Percentiles rank a stretch among this genome's conserved stretches.
Evolutionary conservation across 306 rosid species (phyloP).

Genomic region (Cicer chorassanicum): DNA sequence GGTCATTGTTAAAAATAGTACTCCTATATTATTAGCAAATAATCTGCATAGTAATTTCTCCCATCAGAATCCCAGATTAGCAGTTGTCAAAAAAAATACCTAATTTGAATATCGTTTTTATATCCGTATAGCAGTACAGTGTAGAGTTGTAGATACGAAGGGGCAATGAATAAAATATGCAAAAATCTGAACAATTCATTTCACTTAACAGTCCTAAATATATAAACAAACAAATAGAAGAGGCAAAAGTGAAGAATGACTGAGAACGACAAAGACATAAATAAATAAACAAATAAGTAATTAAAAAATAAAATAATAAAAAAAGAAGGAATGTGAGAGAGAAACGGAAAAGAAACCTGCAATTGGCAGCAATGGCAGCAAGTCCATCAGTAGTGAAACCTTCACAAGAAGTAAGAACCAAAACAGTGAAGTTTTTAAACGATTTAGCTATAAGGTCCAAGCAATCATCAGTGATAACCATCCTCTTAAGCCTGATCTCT

Average conservation of each 20-base stretch:
- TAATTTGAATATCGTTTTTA: background rate
- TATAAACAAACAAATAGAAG: background rate
- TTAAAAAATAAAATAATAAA: no score
- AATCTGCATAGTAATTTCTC: background rate
- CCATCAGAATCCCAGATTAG: background rate
- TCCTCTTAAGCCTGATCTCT: slow-evolving; percentile 95
- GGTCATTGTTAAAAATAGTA: background rate
- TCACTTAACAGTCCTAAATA: background rate
- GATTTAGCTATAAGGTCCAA: slow-evolving; percentile 85
- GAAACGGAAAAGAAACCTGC: slow-evolving; percentile 60
- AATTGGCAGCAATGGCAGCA: slow-evolving; percentile 92
- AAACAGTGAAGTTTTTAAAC: slow-evolving; percentile 72
- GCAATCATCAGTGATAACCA: slow-evolving; percentile 81
- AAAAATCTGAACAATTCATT: background rate
- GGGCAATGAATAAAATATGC: no score
- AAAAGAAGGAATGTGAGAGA: background rate
- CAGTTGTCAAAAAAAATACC: no score
- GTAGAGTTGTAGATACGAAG: background rate
- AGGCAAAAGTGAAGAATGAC: background rate
- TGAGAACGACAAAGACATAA: background rate
- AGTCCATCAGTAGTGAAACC: slow-evolving; percentile 92
- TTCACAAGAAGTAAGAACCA: slow-evolving; percentile 83
- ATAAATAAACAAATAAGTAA: background rate
- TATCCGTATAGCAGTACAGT: background rate
- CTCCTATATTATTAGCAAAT: no score